Conservation (phyloP, 805 yeast species). For the Schizosaccharomyces lindneri region DNA sequence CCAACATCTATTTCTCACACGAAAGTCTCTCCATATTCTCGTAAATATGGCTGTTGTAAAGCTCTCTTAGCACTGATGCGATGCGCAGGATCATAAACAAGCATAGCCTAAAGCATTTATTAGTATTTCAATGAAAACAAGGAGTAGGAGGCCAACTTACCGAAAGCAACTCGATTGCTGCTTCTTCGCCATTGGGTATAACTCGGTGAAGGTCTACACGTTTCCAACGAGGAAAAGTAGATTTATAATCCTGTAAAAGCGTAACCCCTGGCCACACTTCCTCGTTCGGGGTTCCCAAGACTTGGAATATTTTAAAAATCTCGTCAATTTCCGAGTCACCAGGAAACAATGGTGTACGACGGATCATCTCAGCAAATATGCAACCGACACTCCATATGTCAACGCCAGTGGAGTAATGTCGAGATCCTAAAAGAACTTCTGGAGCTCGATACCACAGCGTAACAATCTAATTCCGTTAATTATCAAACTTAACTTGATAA, state of each 20-base stretch:
- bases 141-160: not conserved
- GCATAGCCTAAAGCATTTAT: constrained; percentile 20
- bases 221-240: constrained; percentile 78
- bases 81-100: constrained; percentile 79
- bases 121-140: not conserved
- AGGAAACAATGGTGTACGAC: constrained; percentile 81
- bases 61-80: constrained; percentile 91
- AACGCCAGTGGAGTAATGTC: constrained; percentile 91
- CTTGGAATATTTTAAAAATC: constrained; percentile 73
- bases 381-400: constrained; percentile 99
- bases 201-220: constrained; percentile 41
- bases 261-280: constrained; percentile 87
- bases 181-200: constrained; percentile 51
- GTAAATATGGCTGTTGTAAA: constrained; percentile 64
- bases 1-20: no score
- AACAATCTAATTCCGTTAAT: constrained; percentile 18
- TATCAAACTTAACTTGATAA: not conserved
- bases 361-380: constrained; percentile 92
- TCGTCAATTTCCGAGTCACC: constrained; percentile 97
- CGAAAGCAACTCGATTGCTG: constrained; percentile 63
- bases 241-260: constrained; percentile 73
- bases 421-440: constrained; percentile 82
- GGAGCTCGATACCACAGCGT: constrained; percentile 96
- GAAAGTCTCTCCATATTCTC: not conserved
- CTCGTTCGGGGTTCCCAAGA: constrained; percentile 84